A percentile compares a stretch with the other conserved stretches of the same genome.
Conservation (phyloP, 2,329 filamentous ascomycete genomes). For the Arthrobotrys iridis region DNA sequence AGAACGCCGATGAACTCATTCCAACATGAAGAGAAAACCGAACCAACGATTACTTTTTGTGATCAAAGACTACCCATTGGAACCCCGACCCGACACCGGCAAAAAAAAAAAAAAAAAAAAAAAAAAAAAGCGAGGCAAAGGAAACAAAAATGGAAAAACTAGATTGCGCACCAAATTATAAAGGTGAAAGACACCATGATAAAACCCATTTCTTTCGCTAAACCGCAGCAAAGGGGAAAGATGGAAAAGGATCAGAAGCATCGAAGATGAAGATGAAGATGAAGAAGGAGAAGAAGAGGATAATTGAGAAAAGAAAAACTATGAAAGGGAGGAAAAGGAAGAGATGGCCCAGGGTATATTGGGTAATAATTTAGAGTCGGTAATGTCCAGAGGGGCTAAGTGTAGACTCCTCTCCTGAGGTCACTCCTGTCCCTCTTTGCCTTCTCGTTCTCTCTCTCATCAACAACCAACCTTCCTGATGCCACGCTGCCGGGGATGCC, state of each 20-base stretch:
- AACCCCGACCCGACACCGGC: conserved; percentile 42
- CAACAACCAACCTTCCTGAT: conserved; percentile 31
- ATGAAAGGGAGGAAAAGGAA: not conserved
- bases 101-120: conserved; percentile 7
- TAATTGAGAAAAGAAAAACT: not conserved
- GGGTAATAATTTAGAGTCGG: not conserved
- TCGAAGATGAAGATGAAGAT: not conserved
- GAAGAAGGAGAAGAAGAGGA: not conserved
- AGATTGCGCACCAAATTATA: conserved; percentile 1
- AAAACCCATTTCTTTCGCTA: conserved; percentile 52
- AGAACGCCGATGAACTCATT: conserved; percentile 16
- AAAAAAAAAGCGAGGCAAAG: conserved; percentile 6
- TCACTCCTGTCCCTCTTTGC: conserved; percentile 34
- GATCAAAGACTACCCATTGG: conserved; percentile 14
- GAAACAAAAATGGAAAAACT: conserved; percentile 4
- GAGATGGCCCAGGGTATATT: conserved; percentile 13
- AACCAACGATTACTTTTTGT: conserved; percentile 48
- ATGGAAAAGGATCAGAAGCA: conserved; percentile 33
- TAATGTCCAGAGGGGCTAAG: not conserved
- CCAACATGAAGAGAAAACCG: conserved; percentile 12
- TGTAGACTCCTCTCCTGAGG: conserved; percentile 41
- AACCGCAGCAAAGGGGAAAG: conserved; percentile 49
- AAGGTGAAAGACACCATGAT: conserved; percentile 42
- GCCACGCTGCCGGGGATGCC: conserved; percentile 46
- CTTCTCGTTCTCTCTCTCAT: conserved; percentile 35